A percentile compares a stretch with the other conserved stretches of the same genome.
Conservation (phyloP, 2,329 filamentous ascomycete species). For the Stemphylium lycopersici region DNA sequence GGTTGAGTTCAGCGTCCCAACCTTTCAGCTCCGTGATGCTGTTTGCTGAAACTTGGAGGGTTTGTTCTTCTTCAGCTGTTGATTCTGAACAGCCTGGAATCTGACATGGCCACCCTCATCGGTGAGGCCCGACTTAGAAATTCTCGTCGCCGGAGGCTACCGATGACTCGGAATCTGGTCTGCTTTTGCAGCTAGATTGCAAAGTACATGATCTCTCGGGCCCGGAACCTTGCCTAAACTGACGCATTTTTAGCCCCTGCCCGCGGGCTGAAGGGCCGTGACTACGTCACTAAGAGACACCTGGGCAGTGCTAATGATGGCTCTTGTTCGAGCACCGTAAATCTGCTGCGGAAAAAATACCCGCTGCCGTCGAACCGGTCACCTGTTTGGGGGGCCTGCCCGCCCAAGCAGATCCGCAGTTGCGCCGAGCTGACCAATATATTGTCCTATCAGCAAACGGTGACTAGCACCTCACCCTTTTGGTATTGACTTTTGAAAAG, state of each 20-base stretch:
- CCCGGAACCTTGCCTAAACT: conserved; percentile 12
- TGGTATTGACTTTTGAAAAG: conserved; percentile 11
- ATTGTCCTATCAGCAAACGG: conserved; percentile 10
- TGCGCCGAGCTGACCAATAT: conserved; percentile 9
- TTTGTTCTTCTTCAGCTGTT: background rate
- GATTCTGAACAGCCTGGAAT: background rate
- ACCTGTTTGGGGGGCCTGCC: conserved; percentile 1
- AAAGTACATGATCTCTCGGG: conserved; percentile 21
- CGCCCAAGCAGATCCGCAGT: conserved; percentile 5
- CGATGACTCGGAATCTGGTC: conserved; percentile 23
- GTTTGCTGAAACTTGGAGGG: background rate
- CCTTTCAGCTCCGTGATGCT: background rate
- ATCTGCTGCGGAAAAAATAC: background rate
- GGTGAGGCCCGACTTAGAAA: background rate
- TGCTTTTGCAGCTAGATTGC: conserved; percentile 20
- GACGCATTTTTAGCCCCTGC: conserved; percentile 8
- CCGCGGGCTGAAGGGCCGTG: background rate
- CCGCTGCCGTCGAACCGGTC: conserved; percentile 9
- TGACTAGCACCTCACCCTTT: conserved; percentile 3
- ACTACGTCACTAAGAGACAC: background rate
- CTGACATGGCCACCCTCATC: background rate
- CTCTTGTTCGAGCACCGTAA: background rate
- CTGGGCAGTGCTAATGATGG: background rate
- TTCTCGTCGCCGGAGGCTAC: conserved; percentile 22
- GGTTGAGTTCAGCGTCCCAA: background rate